Base-by-base conservation (phyloP, 345 rosid species). In the Populus nigra region DNA sequence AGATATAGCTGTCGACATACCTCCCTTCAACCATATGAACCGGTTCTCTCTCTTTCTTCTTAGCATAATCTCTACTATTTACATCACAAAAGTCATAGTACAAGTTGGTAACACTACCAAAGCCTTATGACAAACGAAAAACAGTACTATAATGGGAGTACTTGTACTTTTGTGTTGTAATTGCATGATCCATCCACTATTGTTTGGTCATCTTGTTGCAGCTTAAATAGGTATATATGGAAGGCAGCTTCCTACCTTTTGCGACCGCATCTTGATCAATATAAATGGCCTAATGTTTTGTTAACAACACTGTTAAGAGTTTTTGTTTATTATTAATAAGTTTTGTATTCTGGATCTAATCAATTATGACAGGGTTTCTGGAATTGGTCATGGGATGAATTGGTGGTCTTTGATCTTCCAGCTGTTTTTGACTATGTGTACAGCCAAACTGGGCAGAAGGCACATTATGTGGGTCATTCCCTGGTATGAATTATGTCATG, bases 311-410 rank as follows among this genome's bases (percentile, higher is more conserved):
- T 41, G 45, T 41, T 41, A 0, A 41, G 45, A 41, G 45, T 41
- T 2, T 41, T 0, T 10, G 45, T 12, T 47, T 15, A 15, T 47
- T 47, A 15, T 47, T 47, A 13, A 11, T 13, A 47, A 13, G 18
- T 47, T 47, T 47, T 13, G 1, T 13, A 13, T 47, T 47, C 17
- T 47, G 17, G 17, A 67, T 33, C 70, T 65, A 47, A 47, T 33
- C 3, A 10, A 38, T 41, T 49, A 22, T 71, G 76, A 38, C 88
- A 96, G 98, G 89, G 76, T 20, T 96, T 85, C 59, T 96, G 99
- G 98, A 76, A 93, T 68, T 93, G 98, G 99, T 87, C 97, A 20
- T 93, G 98, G 98, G 99, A 96, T 82, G 97, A 96, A 71, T 78
- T 96, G 7, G 97, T 89, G 61, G 67, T 76, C 27, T 89, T 43